These are phyloP conservation scores for Pachyrhizus erosus DNA, from an alignment of 306 rosid species.

Conservation along the genomic window DNA sequence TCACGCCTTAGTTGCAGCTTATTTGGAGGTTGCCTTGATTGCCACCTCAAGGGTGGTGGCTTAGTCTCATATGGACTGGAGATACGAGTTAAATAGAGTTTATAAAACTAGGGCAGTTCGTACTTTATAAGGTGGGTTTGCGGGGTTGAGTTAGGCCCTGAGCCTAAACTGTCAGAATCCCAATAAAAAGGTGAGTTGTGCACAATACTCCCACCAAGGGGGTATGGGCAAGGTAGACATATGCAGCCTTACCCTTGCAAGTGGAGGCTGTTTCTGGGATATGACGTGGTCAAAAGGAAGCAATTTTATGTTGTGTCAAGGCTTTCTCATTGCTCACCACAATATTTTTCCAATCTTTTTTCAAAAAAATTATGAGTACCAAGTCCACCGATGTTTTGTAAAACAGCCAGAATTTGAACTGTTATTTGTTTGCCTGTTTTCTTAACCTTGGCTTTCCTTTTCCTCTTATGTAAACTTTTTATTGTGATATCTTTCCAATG, in stretches of 20 bases:
- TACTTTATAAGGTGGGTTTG: too few species aligned
- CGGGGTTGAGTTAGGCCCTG: too few species aligned
- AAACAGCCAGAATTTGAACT: constrained; percentile 17
- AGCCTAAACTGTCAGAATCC: too few species aligned
- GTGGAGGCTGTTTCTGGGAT: neutral
- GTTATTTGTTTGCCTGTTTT: constrained; percentile 13
- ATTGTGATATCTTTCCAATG: constrained; percentile 1
- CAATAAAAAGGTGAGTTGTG: neutral
- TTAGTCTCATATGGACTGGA: too few species aligned
- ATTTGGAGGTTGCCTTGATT: too few species aligned
- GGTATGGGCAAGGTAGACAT: neutral
- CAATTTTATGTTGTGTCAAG: neutral
- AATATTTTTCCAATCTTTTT: neutral
- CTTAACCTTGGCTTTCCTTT: constrained; percentile 26
- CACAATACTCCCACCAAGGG: neutral
- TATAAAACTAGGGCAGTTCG: too few species aligned
- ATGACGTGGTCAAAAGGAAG: neutral
- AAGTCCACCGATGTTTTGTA: neutral
- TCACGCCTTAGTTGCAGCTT: too few species aligned
- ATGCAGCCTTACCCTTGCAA: neutral
- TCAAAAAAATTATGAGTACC: neutral
- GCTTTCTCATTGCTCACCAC: neutral
- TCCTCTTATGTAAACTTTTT: constrained; percentile 5
- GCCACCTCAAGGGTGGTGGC: too few species aligned
- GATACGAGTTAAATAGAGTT: too few species aligned